Percentiles rank a stretch among this genome's conserved stretches.
These are phyloP conservation scores for Phytophthora brassicae DNA, from an alignment of 352 stramenopile genomes.

Conservation along the genomic window DNA sequence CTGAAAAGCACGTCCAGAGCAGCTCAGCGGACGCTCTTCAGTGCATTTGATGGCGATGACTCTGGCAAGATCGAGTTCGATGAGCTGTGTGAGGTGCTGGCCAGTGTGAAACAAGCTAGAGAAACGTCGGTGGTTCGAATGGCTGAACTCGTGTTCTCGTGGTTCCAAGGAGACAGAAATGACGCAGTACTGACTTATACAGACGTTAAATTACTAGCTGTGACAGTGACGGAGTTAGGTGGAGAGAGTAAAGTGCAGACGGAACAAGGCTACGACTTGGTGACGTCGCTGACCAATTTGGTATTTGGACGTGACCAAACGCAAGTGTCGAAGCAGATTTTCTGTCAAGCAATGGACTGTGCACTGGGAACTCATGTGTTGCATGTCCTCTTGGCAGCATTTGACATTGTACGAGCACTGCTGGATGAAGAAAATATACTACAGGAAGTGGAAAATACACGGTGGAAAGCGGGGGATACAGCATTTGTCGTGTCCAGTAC, in stretches of 20 bases:
- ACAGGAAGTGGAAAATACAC: constrained; percentile 29
- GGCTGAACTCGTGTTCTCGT: constrained; percentile 58
- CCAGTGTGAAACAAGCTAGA: constrained; percentile 32
- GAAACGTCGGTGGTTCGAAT: constrained; percentile 31
- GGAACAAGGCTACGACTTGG: constrained; percentile 25
- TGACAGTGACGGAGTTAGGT: constrained; percentile 28
- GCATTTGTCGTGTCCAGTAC: constrained; percentile 48
- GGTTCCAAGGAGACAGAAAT: constrained; percentile 46
- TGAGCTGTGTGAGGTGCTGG: constrained; percentile 65
- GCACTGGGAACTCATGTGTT: constrained; percentile 38
- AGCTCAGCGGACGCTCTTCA: constrained; percentile 42
- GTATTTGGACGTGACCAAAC: constrained; percentile 18
- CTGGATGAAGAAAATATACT: constrained; percentile 50
- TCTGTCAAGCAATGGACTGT: constrained; percentile 29
- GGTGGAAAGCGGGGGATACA: constrained; percentile 49
- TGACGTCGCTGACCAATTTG: constrained; percentile 29
- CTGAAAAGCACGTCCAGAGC: constrained; percentile 35
- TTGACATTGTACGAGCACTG: constrained; percentile 50
- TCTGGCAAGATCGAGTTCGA: constrained; percentile 58
- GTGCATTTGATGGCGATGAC: constrained; percentile 48
- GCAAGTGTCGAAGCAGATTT: constrained; percentile 21
- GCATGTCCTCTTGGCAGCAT: constrained; percentile 51
- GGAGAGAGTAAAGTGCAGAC: constrained; percentile 19
- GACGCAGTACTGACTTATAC: constrained; percentile 29
- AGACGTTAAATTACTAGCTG: constrained; percentile 43